phyloP scores from a whole-genome alignment of 371 early-diverging fungal genomes.

The Mucor lusitanicus region DNA sequence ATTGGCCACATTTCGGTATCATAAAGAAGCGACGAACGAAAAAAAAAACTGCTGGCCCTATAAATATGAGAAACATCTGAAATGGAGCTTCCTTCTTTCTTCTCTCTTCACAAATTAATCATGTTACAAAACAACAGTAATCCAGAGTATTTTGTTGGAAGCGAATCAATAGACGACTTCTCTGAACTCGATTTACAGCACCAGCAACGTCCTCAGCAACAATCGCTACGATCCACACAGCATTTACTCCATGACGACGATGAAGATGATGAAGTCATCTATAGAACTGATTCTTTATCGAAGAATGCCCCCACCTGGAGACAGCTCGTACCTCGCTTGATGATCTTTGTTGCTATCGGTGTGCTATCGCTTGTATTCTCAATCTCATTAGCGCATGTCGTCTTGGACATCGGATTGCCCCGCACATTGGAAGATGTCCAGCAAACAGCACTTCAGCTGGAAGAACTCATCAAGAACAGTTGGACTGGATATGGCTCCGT shows the following conservation, averaged over 20 bases:
- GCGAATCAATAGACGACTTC: neutral
- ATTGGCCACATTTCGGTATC: neutral
- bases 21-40: no score
- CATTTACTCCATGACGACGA: neutral
- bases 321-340: constrained; percentile 33
- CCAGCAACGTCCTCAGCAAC: neutral
- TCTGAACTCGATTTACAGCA: constrained; percentile 4
- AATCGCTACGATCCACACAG: neutral
- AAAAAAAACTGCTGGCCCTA: neutral
- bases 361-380: constrained; percentile 37
- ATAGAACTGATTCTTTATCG: constrained; percentile 2
- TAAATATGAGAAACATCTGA: neutral
- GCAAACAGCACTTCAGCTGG: constrained; percentile 38
- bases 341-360: constrained; percentile 35
- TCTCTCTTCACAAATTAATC: neutral
- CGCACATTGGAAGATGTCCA: constrained; percentile 44
- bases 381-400: constrained; percentile 36
- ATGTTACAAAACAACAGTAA: neutral
- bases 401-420: constrained; percentile 42
- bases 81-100: neutral
- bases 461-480: constrained; percentile 27
- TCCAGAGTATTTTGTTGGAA: neutral
- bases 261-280: constrained; percentile 33
- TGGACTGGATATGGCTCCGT: constrained; percentile 41
- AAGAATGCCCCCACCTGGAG: constrained; percentile 23